Evolutionary conservation across 768 basidiomycete genomes (phyloP).

Genomic region (Pleurotus tuoliensis): DNA sequence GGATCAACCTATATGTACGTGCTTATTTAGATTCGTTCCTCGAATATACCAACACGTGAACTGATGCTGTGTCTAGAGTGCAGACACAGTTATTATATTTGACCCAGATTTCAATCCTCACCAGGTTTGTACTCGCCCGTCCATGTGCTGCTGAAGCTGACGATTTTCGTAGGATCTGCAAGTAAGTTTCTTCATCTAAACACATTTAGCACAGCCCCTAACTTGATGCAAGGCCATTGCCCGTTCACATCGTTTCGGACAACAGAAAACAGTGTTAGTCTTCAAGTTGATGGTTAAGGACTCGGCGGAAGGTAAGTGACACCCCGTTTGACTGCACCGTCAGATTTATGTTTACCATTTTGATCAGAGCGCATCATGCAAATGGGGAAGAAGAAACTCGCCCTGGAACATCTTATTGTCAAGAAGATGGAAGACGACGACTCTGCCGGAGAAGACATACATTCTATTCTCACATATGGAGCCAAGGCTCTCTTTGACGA

Average conservation of each 20-base stretch:
- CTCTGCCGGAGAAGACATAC: slow-evolving; percentile 67
- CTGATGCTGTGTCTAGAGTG: slow-evolving; percentile 47
- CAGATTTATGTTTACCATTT: not conserved
- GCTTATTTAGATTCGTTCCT: no score
- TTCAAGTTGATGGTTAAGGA: slow-evolving; percentile 97
- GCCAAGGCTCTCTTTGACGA: slow-evolving; percentile 82
- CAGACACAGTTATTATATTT: slow-evolving; percentile 90
- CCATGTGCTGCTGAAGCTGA: not conserved
- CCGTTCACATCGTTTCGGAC: slow-evolving; percentile 91
- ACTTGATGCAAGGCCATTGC: slow-evolving; percentile 74
- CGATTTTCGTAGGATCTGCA: slow-evolving; percentile 67
- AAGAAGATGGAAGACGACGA: slow-evolving; percentile 92
- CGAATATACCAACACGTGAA: no score
- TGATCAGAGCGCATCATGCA: slow-evolving; percentile 82
- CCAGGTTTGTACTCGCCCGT: slow-evolving; percentile 45
- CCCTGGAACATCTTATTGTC: slow-evolving; percentile 92
- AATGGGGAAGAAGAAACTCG: slow-evolving; percentile 92
- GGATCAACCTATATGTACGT: slow-evolving; percentile 73
- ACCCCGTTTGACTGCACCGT: no score
- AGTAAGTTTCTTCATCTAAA: slow-evolving; percentile 39
- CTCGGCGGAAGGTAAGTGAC: slow-evolving; percentile 72
- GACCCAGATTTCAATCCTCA: slow-evolving; percentile 99
- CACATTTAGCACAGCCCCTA: slow-evolving; percentile 1
- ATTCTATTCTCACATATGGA: slow-evolving; percentile 85
- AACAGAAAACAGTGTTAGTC: slow-evolving; percentile 89